phyloP scores from a whole-genome alignment of 106 monocot genomes.

The Cymbidium sinense region DNA sequence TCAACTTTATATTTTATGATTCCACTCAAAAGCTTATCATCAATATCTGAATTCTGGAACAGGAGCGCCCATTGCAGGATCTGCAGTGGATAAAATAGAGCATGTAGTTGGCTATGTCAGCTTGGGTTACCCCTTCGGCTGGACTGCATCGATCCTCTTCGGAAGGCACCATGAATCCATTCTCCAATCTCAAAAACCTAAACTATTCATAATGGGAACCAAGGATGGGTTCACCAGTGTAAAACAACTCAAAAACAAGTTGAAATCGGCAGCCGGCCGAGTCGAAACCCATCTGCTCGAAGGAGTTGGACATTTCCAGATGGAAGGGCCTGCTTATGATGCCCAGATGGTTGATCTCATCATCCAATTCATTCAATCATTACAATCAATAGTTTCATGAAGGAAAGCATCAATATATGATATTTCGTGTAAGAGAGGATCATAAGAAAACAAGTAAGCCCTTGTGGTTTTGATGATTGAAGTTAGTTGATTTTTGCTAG shows the following conservation, averaged over 20 bases:
- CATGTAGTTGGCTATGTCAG: slow-evolving; percentile 76
- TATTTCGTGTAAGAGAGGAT: too few species aligned
- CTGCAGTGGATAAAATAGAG: slow-evolving; percentile 80
- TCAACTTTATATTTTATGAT: neutral
- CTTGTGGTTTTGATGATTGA: too few species aligned
- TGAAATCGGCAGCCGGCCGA: slow-evolving; percentile 62
- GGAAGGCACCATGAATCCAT: slow-evolving; percentile 77
- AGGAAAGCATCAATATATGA: neutral
- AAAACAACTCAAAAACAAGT: slow-evolving; percentile 76
- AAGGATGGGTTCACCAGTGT: slow-evolving; percentile 92
- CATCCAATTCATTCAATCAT: slow-evolving; percentile 31
- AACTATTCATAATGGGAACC: slow-evolving; percentile 91
- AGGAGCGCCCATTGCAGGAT: slow-evolving; percentile 96
- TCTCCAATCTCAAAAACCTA: slow-evolving; percentile 58
- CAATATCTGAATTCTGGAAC: slow-evolving; percentile 2
- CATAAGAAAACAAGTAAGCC: too few species aligned
- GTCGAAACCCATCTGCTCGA: slow-evolving; percentile 68
- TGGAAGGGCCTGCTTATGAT: slow-evolving; percentile 95
- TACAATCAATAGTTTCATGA: neutral
- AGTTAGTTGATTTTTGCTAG: too few species aligned
- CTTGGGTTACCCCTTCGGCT: slow-evolving; percentile 86
- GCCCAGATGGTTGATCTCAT: slow-evolving; percentile 59
- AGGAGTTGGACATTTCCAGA: slow-evolving; percentile 86
- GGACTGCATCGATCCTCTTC: slow-evolving; percentile 72
- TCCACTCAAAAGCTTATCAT: neutral